phyloP scores from a whole-genome alignment of 306 rosid species.

The Sindora glabra region DNA sequence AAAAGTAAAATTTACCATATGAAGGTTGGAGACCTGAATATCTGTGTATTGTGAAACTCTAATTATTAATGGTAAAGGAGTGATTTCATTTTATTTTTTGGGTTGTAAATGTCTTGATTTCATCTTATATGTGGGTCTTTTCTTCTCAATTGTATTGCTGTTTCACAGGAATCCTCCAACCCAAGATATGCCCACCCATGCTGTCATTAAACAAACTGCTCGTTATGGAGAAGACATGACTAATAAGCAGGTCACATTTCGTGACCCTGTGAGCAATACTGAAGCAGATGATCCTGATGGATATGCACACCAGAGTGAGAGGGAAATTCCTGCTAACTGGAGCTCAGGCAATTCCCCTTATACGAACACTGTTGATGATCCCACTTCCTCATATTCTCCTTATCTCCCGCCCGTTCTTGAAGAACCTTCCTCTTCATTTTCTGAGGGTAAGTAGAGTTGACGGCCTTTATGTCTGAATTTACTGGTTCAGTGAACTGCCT shows the following conservation, averaged over 20 bases:
- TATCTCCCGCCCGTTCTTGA: slow-evolving; percentile 77
- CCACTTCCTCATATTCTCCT: slow-evolving; percentile 63
- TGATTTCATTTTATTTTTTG: background rate
- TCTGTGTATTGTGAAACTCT: background rate
- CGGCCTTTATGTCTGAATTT: slow-evolving; percentile 3
- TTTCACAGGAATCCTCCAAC: slow-evolving; percentile 43
- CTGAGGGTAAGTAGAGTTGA: slow-evolving; percentile 62
- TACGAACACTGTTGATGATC: slow-evolving; percentile 56
- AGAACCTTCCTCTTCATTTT: slow-evolving; percentile 93
- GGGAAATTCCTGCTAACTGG: slow-evolving; percentile 60
- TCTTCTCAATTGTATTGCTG: slow-evolving; percentile 23
- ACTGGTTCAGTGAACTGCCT: background rate
- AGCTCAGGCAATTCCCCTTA: slow-evolving; percentile 59
- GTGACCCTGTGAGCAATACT: slow-evolving; percentile 60
- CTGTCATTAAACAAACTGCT: slow-evolving; percentile 28
- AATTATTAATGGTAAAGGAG: background rate
- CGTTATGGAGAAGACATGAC: slow-evolving; percentile 54
- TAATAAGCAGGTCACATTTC: slow-evolving; percentile 83
- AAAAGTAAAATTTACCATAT: background rate
- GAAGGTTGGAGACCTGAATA: background rate
- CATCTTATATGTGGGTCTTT: background rate
- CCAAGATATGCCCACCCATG: slow-evolving; percentile 31
- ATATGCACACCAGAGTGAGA: slow-evolving; percentile 58
- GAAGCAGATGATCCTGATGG: slow-evolving; percentile 65
- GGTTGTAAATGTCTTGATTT: background rate